A percentile compares a stretch with the other conserved stretches of the same genome.
Evolutionary conservation across 768 basidiomycete genomes (phyloP).

Genomic region (Boletellus ananas): DNA sequence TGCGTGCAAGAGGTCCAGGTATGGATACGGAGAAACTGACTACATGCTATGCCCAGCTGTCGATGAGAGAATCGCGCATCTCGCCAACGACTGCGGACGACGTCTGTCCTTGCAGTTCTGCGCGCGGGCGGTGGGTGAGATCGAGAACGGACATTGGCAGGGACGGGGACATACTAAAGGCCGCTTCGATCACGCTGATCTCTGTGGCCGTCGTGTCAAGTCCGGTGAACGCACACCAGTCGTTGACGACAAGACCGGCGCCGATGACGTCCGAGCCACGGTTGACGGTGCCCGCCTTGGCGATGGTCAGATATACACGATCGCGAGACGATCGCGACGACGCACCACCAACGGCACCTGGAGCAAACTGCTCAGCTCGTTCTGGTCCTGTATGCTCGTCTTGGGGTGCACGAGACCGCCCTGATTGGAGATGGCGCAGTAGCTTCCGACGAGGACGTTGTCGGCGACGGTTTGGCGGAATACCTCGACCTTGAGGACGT

Average conservation of each 20-base stretch:
- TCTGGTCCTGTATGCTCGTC: constrained; percentile 95
- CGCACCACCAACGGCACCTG: constrained; percentile 93
- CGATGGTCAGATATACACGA: not conserved
- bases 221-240: constrained; percentile 99
- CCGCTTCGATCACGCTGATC: constrained; percentile 95
- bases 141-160: not conserved
- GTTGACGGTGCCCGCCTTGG: constrained; percentile 94
- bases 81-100: constrained; percentile 81
- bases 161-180: constrained; percentile 73
- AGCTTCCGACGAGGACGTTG: constrained; percentile 95
- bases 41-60: constrained; percentile 77
- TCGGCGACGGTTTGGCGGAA: constrained; percentile 97
- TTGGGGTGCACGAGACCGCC: constrained; percentile 98
- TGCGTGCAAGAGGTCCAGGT: constrained; percentile 16
- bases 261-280: constrained; percentile 98
- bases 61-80: constrained; percentile 88
- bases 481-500: constrained; percentile 97
- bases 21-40: not conserved
- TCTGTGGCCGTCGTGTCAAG: constrained; percentile 99
- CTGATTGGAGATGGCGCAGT: constrained; percentile 93
- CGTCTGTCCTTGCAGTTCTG: constrained; percentile 83
- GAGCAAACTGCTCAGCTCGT: constrained; percentile 89
- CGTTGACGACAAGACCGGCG: constrained; percentile 96
- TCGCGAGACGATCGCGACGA: constrained; percentile 17
- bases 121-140: constrained; percentile 7